A percentile compares a stretch with the other conserved stretches of the same genome.
phyloP scores from a whole-genome alignment of 768 basidiomycete genomes.

The Antrodiella citrinella region DNA sequence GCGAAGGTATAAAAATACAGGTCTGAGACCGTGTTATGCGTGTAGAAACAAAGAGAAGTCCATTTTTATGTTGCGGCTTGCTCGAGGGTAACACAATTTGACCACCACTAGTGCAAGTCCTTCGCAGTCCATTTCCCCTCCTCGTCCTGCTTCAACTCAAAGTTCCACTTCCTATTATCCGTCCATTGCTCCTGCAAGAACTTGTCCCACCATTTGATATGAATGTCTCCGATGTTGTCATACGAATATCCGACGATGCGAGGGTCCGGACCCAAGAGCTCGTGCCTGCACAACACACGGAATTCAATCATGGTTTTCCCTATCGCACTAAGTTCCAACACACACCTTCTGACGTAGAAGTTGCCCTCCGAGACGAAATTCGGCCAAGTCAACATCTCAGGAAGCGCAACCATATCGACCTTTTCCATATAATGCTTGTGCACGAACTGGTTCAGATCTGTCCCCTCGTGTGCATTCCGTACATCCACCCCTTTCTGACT shows the following conservation, averaged over 20 bases:
- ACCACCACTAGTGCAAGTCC: slow-evolving; percentile 6
- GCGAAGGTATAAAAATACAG: too few species aligned
- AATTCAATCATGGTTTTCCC: not conserved
- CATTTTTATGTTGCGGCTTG: too few species aligned
- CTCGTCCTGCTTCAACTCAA: slow-evolving; percentile 27
- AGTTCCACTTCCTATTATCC: slow-evolving; percentile 32
- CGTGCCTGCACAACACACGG: slow-evolving; percentile 25
- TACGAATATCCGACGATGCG: slow-evolving; percentile 33
- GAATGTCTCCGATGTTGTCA: slow-evolving; percentile 30
- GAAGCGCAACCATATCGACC: slow-evolving; percentile 12
- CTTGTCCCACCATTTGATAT: slow-evolving; percentile 36
- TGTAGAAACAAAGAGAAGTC: too few species aligned
- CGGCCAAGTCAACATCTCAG: not conserved
- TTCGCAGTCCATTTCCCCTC: slow-evolving; percentile 32
- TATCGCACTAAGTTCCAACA: not conserved
- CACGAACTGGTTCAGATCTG: slow-evolving; percentile 33
- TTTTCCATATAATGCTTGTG: slow-evolving; percentile 20
- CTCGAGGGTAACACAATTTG: too few species aligned
- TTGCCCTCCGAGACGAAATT: slow-evolving; percentile 31
- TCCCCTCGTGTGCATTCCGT: slow-evolving; percentile 21
- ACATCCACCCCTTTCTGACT: slow-evolving; percentile 29
- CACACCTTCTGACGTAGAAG: slow-evolving; percentile 25
- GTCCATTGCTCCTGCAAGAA: slow-evolving; percentile 37
- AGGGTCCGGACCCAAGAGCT: slow-evolving; percentile 36
- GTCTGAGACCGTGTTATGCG: too few species aligned